Percentiles rank a stretch among this genome's conserved stretches.
Evolutionary conservation across 495 filamentous ascomycete genomes (phyloP).

Genomic region (Aeminium ludgeri): DNA sequence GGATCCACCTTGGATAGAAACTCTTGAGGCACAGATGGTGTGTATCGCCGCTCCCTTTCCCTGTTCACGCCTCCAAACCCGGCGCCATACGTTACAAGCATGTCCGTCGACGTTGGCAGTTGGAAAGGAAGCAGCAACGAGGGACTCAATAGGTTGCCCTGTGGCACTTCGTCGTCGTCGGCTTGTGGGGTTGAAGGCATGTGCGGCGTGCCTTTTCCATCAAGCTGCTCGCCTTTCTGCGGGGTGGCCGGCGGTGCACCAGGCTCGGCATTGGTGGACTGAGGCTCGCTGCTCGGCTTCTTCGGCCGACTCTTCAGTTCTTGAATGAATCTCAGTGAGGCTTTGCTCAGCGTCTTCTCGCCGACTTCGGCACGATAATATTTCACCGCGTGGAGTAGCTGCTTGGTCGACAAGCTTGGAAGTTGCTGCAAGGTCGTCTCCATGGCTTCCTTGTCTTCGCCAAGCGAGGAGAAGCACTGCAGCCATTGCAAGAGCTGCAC

Average conservation of each 20-base stretch:
- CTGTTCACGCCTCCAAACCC: constrained; percentile 85
- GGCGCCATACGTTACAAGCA: constrained; percentile 88
- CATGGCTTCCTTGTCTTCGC: constrained; percentile 78
- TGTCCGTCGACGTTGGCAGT: constrained; percentile 88
- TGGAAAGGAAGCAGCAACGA: constrained; percentile 87
- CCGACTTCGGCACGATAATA: constrained; percentile 91
- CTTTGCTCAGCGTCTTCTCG: constrained; percentile 76
- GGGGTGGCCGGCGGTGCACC: no score
- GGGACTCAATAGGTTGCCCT: constrained; percentile 67
- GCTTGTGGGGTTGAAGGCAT: constrained; percentile 10
- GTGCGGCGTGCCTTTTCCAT: constrained; percentile 14
- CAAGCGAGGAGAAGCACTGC: constrained; percentile 89
- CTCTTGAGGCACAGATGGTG: constrained; percentile 88
- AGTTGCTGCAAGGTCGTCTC: constrained; percentile 76
- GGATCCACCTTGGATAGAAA: constrained; percentile 80
- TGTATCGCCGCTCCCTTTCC: constrained; percentile 85
- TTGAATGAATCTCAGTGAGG: constrained; percentile 69
- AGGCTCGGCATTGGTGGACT: neutral
- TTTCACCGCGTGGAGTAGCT: constrained; percentile 82
- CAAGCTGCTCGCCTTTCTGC: neutral
- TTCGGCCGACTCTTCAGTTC: constrained; percentile 57
- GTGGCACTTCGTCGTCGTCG: constrained; percentile 40
- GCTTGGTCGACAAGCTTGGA: constrained; percentile 63
- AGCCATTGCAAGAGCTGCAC: constrained; percentile 96
- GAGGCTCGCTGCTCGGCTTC: constrained; percentile 29